Base-by-base conservation (phyloP, 495 filamentous ascomycete species). In the Trichoderma orchidacearum region DNA sequence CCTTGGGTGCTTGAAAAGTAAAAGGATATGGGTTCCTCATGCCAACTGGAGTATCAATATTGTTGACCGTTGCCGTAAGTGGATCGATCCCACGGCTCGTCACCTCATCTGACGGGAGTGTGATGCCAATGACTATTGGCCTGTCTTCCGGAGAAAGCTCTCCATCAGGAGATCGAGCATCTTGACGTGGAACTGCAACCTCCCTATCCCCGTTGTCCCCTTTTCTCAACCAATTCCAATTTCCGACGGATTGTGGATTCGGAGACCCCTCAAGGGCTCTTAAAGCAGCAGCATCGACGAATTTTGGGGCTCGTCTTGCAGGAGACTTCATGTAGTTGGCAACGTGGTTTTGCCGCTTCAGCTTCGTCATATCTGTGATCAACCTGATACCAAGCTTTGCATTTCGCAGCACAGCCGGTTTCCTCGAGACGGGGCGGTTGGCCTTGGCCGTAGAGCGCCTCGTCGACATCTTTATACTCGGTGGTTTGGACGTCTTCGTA, bases 41-140 rank as follows among this genome's bases (percentile, higher is more conserved):
- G 21, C 21, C 41, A n/a, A 3, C 27, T 8, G 70, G 70, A 2
- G 71, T 68, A 30, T 74, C 65, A 17, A 48, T 48, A 5, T 34
- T 36, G 31, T 27, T 36, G 51, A 34, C 51, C 12, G 28, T 53
- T 30, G 51, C 51, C 51, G 51, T 30, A 17, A 34, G 67, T 5
- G 80, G 76, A 56, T 78, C 82, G 56, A 74, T 70, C 34, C 70
- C 65, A 58, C 73, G 74, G 1, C 75, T 68, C 5, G 75, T 66
- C 3, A 84, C 64, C 21, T 82, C 77, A 30, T 80, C 75, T 6
- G 75, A 75, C 11, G 87, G 84, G 30, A 93, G 78, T 3, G 77
- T 78, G 7, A 94, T 78, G 0, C 88, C 90, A 57, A 95, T 94
- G 61, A 87, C 75, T 38, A 95, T 89, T 13, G 85, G 80, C 27